Evolutionary conservation across 805 yeast genomes (phyloP).

Genomic region (Yamadazyma takamatsuzukensis): DNA sequence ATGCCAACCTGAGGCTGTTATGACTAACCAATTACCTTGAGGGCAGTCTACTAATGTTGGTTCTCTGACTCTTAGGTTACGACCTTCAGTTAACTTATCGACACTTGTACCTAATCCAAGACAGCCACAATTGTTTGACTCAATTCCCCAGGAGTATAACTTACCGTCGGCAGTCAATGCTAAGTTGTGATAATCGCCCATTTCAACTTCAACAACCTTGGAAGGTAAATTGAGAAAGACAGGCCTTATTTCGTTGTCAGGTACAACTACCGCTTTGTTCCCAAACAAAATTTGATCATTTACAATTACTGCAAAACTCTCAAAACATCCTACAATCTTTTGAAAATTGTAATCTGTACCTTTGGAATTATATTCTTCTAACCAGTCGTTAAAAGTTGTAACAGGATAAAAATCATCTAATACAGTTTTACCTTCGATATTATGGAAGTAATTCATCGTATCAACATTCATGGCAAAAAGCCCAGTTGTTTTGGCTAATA

Average conservation of each 20-base stretch:
- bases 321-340: constrained; percentile 54
- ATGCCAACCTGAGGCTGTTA: constrained; percentile 81
- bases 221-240: constrained; percentile 12
- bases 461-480: too few relatives aligned
- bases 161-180: constrained; percentile 61
- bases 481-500: constrained; percentile 47
- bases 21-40: constrained; percentile 54
- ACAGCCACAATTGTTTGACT: constrained; percentile 61
- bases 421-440: constrained; percentile 10
- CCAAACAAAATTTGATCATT: constrained; percentile 47
- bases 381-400: constrained; percentile 18
- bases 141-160: constrained; percentile 65
- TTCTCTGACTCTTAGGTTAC: constrained; percentile 17
- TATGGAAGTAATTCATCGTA: constrained; percentile 14
- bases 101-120: constrained; percentile 51
- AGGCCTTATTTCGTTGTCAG: constrained; percentile 43
- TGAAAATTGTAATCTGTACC: constrained; percentile 32
- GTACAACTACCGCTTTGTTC: neutral
- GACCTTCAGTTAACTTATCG: constrained; percentile 6
- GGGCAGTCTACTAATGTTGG: constrained; percentile 9
- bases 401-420: constrained; percentile 8
- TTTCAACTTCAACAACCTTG: constrained; percentile 51
- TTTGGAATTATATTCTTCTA: constrained; percentile 18
- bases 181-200: constrained; percentile 70
- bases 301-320: constrained; percentile 53